These are phyloP conservation scores for Anisodus acutangulus DNA, from an alignment of 257 asterid species.

Conservation along the genomic window DNA sequence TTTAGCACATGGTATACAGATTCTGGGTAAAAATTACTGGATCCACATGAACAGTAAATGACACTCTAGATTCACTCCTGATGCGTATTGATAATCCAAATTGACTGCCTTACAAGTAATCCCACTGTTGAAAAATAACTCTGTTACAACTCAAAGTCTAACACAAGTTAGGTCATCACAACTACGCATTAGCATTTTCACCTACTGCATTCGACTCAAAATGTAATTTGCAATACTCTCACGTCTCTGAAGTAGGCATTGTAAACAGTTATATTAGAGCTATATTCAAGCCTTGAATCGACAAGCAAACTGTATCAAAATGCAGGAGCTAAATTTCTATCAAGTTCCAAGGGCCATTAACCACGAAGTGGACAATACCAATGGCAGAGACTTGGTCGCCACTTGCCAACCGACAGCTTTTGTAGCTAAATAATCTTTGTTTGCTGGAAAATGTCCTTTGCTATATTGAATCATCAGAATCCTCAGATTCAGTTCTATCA, in stretches of 20 bases:
- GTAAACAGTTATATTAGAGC: no score
- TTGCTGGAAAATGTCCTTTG: neutral
- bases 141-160: neutral
- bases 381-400: no score
- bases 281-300: neutral
- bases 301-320: neutral
- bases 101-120: neutral
- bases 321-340: no score
- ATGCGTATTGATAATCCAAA: no score
- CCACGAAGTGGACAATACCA: no score
- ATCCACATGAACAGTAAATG: no score
- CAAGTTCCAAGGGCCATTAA: no score
- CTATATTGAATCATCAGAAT: constrained; percentile 83
- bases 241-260: no score
- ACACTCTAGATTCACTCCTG: no score
- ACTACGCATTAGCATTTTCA: neutral
- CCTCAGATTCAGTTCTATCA: constrained; percentile 88
- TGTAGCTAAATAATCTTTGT: neutral
- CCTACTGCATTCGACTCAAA: neutral
- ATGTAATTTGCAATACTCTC: neutral
- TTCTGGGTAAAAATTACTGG: no score
- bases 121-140: neutral
- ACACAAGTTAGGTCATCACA: neutral
- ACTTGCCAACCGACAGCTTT: no score
- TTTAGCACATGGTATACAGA: no score